Evolutionary conservation across 2,329 filamentous ascomycete genomes (phyloP), one percentile per base, ranked within the genome.

Genomic region (Scedosporium dehoogii): DNA sequence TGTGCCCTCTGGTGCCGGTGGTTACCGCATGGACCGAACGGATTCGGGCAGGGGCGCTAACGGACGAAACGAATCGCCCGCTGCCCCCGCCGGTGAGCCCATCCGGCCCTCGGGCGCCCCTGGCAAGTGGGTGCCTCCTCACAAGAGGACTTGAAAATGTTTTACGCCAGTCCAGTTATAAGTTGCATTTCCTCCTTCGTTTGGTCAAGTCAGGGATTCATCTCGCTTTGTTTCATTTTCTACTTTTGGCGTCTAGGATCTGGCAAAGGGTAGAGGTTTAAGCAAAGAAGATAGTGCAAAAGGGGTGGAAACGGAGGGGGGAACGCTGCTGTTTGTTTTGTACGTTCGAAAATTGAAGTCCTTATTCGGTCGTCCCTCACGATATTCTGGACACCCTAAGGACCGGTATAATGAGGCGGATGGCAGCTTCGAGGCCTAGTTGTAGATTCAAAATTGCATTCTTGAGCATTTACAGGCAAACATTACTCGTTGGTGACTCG

Each of bases 121-220:
- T 56, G 83, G 83, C 68, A 87, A 85, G 73, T 88, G 80, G 74
- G 81, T 87, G 69, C 85, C 85, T 68, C 75, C 73, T 68, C 74
- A 77, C 64, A 42, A 70, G 71, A 73, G 73, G 66, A 73, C 74
- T 66, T 71, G 67, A 66, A 62, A 60, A 38, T n/a, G 29, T 23
- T n/a, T 55, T 23, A 27, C 23, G 51, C 12, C 51, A 53, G 29
- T 23, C 29, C 27, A 27, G 38, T 46, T n/a, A 46, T 46, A 48
- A 46, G 56, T 41, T 23, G 42, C 23, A 58, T 42, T 46, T 18
- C 48, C 16, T 27, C 53, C 27, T 41, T 53, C 42, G 42, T 58
- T 56, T 51, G 48, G 55, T 21, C 51, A 61, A 23, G 56, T 51
- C 23, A 23, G 33, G 33, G 33, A 48, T 27, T 27, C 53, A 4